Evolutionary conservation across 768 basidiomycete genomes (phyloP), one percentile per base, ranked within the genome.

Genomic region (Auriscalpium vulgare): DNA sequence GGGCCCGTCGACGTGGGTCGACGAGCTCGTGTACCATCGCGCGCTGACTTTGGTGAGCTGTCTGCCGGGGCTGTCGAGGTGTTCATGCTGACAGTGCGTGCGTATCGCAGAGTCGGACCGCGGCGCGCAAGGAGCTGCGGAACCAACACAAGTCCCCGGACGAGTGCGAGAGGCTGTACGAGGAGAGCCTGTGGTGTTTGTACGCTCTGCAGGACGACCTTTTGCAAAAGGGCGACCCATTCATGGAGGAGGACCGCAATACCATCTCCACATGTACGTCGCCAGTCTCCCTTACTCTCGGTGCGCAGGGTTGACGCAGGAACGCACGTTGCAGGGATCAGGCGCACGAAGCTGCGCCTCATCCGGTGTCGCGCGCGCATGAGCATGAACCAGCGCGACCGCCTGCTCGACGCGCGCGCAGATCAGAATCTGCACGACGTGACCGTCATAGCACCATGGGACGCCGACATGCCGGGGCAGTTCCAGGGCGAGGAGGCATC

Each of bases 141-240:
- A 91, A 92, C 65, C 82, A 88, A 66, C 85, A 84, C 40, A 76
- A 77, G 46, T 80, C 80, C 34, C 84, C 88, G 0, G 81, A 88
- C 60, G 88, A 91, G 65, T 95, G 93, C 68, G 92, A 97, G 75
- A 88, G 87, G 68, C 75, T 95, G 38, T 99, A 98, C 70, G 95
- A 97, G 65, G 92, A 92, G 63, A 91, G 92, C 0, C 69, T 98
- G 8, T 97, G 93, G 92, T 89, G 94, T 67, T 76, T 98, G 35
- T 91, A 94, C 61, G 88, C 93, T 0, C 76, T 98, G 8, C 87
- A 94, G 67, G 97, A 98, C 66, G 89, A 95, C 64, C 75, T 92
- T 1, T 67, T 88, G 58, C 87, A 91, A 68, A 81, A 77, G 9
- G 88, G 84, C 13, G 92, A 91, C 65, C 88, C 91, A 2, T 91